These are phyloP conservation scores for Moesziomyces sp. DNA, from an alignment of 1,284 basidiomycete species.

Conservation along the genomic window DNA sequence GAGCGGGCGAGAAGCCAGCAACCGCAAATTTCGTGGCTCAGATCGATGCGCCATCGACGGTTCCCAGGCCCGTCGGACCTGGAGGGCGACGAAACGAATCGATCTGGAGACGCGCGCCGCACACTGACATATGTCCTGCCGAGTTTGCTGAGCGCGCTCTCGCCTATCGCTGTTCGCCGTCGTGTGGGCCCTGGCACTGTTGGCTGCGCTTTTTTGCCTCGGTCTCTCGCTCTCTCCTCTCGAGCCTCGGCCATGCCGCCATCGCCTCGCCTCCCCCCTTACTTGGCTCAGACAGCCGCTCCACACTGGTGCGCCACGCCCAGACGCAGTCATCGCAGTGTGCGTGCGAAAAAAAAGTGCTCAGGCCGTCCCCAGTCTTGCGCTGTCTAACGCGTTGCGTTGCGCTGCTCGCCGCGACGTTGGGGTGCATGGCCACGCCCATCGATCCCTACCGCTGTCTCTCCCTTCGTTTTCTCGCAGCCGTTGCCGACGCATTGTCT, in stretches of 20 bases:
- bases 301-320: background rate
- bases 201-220: too few relatives aligned
- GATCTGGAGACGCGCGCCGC: constrained; percentile 2
- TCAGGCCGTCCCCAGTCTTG: too few relatives aligned
- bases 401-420: background rate
- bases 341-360: background rate
- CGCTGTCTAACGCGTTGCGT: background rate
- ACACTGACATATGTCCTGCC: background rate
- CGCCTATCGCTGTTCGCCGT: background rate
- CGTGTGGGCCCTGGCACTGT: too few relatives aligned
- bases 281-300: background rate
- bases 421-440: background rate
- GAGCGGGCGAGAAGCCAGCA: background rate
- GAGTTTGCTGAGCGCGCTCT: background rate
- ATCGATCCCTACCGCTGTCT: background rate
- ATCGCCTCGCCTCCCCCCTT: background rate
- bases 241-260: background rate
- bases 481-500: too few relatives aligned
- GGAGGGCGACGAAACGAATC: constrained; percentile 1
- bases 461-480: background rate
- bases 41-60: constrained; percentile 8
- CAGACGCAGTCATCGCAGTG: background rate
- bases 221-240: background rate
- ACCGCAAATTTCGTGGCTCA: background rate
- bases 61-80: constrained; percentile 24